Conservation (phyloP, 495 filamentous ascomycete genomes). For the Sordaria brevicollis region DNA sequence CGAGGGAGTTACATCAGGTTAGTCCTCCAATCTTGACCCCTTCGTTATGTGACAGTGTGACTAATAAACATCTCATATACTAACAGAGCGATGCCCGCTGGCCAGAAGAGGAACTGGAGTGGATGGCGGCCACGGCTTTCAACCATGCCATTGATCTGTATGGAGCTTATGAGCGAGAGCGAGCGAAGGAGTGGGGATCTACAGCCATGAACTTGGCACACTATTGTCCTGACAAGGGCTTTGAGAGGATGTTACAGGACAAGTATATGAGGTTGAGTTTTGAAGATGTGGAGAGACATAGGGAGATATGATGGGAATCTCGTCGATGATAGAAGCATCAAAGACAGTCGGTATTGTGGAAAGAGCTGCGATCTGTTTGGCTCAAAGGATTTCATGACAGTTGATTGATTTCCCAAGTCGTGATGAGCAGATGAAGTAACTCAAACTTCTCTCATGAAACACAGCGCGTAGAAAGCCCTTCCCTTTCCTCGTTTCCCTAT, state of each 20-base stretch:
- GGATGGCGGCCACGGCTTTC: constrained; percentile 64
- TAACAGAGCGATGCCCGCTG: constrained; percentile 40
- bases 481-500: too few species aligned
- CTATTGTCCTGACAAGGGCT: constrained; percentile 37
- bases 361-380: too few species aligned
- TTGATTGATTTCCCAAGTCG: too few species aligned
- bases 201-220: constrained; percentile 56
- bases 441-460: too few species aligned
- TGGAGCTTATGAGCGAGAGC: constrained; percentile 40
- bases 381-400: too few species aligned
- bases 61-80: not conserved
- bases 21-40: not conserved
- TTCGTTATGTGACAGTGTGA: not conserved
- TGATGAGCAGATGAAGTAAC: too few species aligned
- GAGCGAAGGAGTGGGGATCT: constrained; percentile 52
- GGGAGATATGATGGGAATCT: not conserved
- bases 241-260: constrained; percentile 43
- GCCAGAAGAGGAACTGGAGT: constrained; percentile 62
- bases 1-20: constrained; percentile 32
- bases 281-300: constrained; percentile 11
- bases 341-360: not conserved
- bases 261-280: constrained; percentile 44
- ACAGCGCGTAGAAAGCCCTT: too few species aligned
- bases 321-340: not conserved
- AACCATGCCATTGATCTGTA: constrained; percentile 71